phyloP scores from a whole-genome alignment of 352 stramenopile genomes.

The Globisporangium iwayamae region DNA sequence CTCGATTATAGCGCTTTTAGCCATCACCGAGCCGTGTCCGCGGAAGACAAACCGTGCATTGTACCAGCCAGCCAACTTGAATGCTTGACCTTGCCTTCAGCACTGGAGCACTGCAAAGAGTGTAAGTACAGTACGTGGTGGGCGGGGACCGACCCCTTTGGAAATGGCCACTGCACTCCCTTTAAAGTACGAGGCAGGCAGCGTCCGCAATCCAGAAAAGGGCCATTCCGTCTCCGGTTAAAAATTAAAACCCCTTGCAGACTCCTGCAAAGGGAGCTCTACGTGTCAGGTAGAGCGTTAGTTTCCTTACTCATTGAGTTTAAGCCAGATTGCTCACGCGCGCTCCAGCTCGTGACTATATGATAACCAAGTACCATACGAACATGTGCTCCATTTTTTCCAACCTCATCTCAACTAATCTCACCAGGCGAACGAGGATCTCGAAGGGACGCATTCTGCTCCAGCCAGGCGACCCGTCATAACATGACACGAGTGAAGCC shows the following conservation, averaged over 20 bases:
- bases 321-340: constrained; percentile 45
- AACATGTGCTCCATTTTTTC: neutral
- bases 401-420: neutral
- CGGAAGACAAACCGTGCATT: no score
- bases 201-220: constrained; percentile 20
- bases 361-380: neutral
- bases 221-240: constrained; percentile 79
- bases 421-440: neutral
- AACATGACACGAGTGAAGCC: neutral
- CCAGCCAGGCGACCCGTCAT: neutral
- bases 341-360: neutral
- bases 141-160: constrained; percentile 49
- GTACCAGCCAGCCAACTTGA: no score
- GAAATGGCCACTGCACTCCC: constrained; percentile 23
- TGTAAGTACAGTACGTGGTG: neutral
- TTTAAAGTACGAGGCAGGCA: constrained; percentile 35
- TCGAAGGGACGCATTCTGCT: neutral
- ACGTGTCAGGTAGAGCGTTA: constrained; percentile 88
- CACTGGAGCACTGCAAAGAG: no score
- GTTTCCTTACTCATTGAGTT: constrained; percentile 94
- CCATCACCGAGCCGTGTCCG: no score
- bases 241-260: constrained; percentile 57
- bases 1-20: no score
- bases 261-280: constrained; percentile 43
- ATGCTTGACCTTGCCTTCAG: no score